phyloP scores from a whole-genome alignment of 176 grass and related monocot species.

The Musa acuminata region DNA sequence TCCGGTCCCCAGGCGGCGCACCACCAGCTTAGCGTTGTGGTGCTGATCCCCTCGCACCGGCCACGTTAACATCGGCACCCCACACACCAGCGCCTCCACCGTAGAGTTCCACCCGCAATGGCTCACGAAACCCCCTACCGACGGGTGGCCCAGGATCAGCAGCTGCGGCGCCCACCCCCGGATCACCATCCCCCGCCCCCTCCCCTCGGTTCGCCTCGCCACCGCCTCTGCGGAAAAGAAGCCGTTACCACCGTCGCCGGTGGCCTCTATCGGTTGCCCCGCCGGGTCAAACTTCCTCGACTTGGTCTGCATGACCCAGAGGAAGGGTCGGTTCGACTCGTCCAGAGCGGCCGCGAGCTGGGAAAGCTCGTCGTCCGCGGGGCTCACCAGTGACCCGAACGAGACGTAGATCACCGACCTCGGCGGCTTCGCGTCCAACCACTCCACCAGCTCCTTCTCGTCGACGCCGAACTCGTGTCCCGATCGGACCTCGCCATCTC shows the following conservation, averaged over 20 bases:
- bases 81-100: slow-evolving; percentile 12
- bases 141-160: not conserved
- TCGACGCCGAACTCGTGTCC: not conserved
- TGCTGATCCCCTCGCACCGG: slow-evolving; percentile 14
- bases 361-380: slow-evolving; percentile 25
- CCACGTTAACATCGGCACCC: slow-evolving; percentile 19
- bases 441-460: slow-evolving; percentile 24
- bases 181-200: slow-evolving; percentile 22
- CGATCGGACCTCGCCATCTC: slow-evolving; percentile 18
- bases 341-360: slow-evolving; percentile 25
- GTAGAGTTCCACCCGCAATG: slow-evolving; percentile 24
- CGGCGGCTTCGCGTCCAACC: slow-evolving; percentile 25
- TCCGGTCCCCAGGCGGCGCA: not conserved
- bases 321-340: slow-evolving; percentile 19
- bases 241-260: not conserved
- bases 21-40: slow-evolving; percentile 15
- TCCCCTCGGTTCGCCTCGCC: not conserved
- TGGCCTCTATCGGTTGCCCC: slow-evolving; percentile 14
- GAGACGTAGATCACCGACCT: slow-evolving; percentile 32
- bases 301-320: slow-evolving; percentile 24
- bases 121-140: slow-evolving; percentile 6
- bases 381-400: slow-evolving; percentile 26
- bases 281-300: slow-evolving; percentile 9
- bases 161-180: slow-evolving; percentile 13
- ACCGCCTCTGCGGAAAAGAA: not conserved